Evolutionary conservation across 1,284 basidiomycete genomes (phyloP).

Genomic region (Ceratobasidium sp.): DNA sequence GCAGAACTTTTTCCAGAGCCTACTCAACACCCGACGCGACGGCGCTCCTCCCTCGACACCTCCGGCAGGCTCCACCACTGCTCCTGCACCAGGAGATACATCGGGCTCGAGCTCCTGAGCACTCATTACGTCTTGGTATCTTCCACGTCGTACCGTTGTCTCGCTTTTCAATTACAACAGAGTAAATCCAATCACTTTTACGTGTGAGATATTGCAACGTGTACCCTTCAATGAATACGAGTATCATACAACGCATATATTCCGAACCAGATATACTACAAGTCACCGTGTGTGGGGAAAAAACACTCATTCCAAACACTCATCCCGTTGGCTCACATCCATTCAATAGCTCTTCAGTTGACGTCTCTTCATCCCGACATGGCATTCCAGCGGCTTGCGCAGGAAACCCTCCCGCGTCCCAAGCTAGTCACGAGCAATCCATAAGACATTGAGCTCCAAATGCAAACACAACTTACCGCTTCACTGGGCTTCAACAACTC

Average conservation of each 20-base stretch:
- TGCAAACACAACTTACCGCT: constrained; percentile 54
- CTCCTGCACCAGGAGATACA: not conserved
- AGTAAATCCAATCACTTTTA: no score
- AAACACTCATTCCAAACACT: not conserved
- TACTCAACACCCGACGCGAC: constrained; percentile 55
- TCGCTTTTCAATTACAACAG: no score
- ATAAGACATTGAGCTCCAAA: not conserved
- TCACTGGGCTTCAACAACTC: constrained; percentile 64
- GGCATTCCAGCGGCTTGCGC: constrained; percentile 71
- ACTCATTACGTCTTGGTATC: no score
- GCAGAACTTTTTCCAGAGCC: constrained; percentile 84
- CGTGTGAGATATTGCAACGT: no score
- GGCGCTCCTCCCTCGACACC: not conserved
- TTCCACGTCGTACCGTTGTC: no score
- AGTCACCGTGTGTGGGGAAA: no score
- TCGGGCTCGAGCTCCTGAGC: constrained; percentile 1
- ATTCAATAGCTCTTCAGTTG: not conserved
- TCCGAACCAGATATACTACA: no score
- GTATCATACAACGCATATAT: no score
- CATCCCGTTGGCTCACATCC: not conserved
- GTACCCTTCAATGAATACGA: no score
- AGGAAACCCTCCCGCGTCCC: constrained; percentile 78
- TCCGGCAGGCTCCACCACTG: not conserved
- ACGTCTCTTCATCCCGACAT: constrained; percentile 65
- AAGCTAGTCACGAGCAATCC: constrained; percentile 53